Evolutionary conservation across 148 eudicot species (phyloP), one percentile per base, ranked within the genome.

Genomic region (Chenopodium berlandieri): DNA sequence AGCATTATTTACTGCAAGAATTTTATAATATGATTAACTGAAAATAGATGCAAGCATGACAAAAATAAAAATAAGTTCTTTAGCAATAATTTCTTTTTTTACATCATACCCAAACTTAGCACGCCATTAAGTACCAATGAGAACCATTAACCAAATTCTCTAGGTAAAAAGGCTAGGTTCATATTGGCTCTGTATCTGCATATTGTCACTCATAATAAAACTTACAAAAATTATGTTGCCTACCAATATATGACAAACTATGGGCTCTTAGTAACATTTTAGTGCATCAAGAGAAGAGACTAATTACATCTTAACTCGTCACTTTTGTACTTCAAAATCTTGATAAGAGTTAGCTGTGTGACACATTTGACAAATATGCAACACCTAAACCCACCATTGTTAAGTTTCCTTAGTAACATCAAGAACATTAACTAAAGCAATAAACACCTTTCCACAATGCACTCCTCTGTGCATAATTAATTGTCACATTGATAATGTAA

Each of bases 1-100:
- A 81, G 99, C 99, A 89, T 91, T 93, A 82, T 94, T 94, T 56
- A 94, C 98, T 94, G 91, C 80, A 79, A 81, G 58, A 76, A 69
- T 48, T 63, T 60, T 56, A 16, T 44, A 64, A 46, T 32, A 31
- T 70, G 44, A 63, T 13, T 19, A 50, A 40, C 25, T 48, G 6
- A 48, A 9, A 20, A 71, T 48, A 40, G 47, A 50, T 71, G 70
- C 80, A 47, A 27, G 75, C 62, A 50, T 37, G 23, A 37, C 7
- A 37, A 6, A 37, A 52, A 44, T 0, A 23, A 80, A 16, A 69
- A n/a, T 76, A 10, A 19, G 63, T 1, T 58, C 63, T 56, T 17
- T 58, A 58, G 63, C 63, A 58, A 14, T 16, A 58, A 19, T 14
- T 16, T 12, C 1, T 14, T 17, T 56, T 52, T 16, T 14, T 2